These are phyloP conservation scores for Lactifluus pinguis DNA, from an alignment of 768 basidiomycete genomes.

Conservation along the genomic window DNA sequence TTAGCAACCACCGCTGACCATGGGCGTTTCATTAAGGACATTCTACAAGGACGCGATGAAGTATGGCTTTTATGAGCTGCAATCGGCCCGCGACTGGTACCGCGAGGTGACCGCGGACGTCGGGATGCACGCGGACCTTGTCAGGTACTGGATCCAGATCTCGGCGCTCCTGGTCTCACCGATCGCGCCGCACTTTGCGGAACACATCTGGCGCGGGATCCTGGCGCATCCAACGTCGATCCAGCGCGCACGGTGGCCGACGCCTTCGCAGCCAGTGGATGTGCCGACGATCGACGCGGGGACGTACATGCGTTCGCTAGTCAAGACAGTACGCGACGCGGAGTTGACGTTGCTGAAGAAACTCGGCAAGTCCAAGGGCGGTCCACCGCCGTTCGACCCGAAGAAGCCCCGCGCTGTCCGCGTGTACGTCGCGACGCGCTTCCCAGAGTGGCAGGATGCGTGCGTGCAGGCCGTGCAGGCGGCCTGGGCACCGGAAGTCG, in stretches of 20 bases:
- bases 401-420: constrained; percentile 77
- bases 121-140: constrained; percentile 88
- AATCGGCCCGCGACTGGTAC: constrained; percentile 90
- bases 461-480: constrained; percentile 71
- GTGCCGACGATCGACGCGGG: constrained; percentile 60
- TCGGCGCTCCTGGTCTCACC: constrained; percentile 78
- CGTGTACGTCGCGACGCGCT: constrained; percentile 83
- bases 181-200: constrained; percentile 88
- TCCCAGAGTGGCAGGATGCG: constrained; percentile 90
- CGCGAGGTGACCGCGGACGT: constrained; percentile 82
- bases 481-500: constrained; percentile 45
- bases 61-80: constrained; percentile 92
- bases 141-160: constrained; percentile 74
- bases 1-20: not conserved
- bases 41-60: constrained; percentile 96
- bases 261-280: constrained; percentile 51
- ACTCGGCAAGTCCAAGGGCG: constrained; percentile 61
- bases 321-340: constrained; percentile 86
- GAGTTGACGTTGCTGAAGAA: constrained; percentile 74
- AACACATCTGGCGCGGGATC: constrained; percentile 77
- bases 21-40: constrained; percentile 40
- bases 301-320: constrained; percentile 80
- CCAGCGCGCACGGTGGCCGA: constrained; percentile 81
- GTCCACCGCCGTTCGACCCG: constrained; percentile 60
- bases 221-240: constrained; percentile 68